Conservation (phyloP, 768 basidiomycete species). For the Tricholoma matsutake region DNA sequence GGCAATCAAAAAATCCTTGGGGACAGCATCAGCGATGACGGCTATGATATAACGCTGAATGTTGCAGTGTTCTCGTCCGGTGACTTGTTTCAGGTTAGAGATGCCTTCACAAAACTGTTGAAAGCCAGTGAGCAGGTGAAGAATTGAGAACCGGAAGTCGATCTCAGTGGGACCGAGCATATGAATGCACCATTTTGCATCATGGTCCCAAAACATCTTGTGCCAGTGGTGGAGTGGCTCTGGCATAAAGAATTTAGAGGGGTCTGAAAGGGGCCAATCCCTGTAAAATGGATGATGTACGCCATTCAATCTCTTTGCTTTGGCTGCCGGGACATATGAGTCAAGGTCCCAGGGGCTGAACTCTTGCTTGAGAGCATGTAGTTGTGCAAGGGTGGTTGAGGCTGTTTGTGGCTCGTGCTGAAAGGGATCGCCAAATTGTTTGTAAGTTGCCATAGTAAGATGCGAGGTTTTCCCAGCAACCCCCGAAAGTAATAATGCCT, state of each 20-base stretch:
- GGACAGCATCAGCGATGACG: neutral
- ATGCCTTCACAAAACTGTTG: constrained; percentile 37
- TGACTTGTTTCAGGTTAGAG: constrained; percentile 38
- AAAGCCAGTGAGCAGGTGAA: constrained; percentile 34
- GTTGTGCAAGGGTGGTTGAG: constrained; percentile 15
- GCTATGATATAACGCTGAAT: constrained; percentile 25
- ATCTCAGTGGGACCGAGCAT: constrained; percentile 29
- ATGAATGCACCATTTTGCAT: constrained; percentile 34
- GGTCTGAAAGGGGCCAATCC: constrained; percentile 32
- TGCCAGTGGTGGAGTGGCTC: constrained; percentile 39
- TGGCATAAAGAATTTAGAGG: constrained; percentile 30
- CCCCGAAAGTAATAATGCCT: constrained; percentile 26
- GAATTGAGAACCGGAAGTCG: constrained; percentile 32
- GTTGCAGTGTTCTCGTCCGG: constrained; percentile 36
- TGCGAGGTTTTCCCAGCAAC: constrained; percentile 28
- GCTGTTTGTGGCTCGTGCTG: constrained; percentile 22
- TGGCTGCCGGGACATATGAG: constrained; percentile 19
- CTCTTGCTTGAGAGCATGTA: constrained; percentile 9
- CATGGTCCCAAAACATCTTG: constrained; percentile 37
- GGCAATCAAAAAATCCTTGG: neutral
- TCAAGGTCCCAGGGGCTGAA: constrained; percentile 23
- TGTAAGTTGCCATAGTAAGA: constrained; percentile 26
- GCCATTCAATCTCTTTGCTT: constrained; percentile 26
- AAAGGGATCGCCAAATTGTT: constrained; percentile 28
- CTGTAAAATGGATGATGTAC: constrained; percentile 35